phyloP scores from a whole-genome alignment of 108 stramenopile species.

The Nannochloropsis granulata region DNA sequence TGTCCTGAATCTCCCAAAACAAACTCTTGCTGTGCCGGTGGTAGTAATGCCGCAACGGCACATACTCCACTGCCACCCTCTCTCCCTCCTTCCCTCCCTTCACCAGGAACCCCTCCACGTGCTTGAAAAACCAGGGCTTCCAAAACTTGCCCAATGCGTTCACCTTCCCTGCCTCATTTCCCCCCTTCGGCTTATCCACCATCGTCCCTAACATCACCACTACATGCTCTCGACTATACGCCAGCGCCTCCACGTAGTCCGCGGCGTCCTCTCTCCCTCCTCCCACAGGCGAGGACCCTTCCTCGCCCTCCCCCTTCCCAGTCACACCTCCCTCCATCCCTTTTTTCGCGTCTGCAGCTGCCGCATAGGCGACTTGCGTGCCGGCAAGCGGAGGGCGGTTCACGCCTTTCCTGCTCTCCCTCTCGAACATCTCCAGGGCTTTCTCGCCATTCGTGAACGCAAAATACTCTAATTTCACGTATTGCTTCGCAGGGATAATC shows the following conservation, averaged over 20 bases:
- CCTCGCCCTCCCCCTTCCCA: slow-evolving; percentile 6
- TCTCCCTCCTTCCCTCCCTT: neutral
- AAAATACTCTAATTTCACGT: slow-evolving; percentile 35
- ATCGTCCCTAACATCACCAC: slow-evolving; percentile 44
- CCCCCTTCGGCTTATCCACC: neutral
- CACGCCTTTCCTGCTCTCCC: neutral
- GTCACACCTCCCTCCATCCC: no score
- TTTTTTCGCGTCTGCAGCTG: neutral
- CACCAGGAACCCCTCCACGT: slow-evolving; percentile 26
- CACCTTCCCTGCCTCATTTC: slow-evolving; percentile 6
- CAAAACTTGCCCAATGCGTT: slow-evolving; percentile 30
- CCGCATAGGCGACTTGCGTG: neutral
- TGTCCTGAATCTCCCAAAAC: slow-evolving; percentile 52
- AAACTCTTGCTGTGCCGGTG: slow-evolving; percentile 43
- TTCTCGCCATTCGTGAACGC: neutral
- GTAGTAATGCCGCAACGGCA: slow-evolving; percentile 42
- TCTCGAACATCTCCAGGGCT: neutral
- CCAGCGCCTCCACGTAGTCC: neutral
- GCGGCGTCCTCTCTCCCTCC: no score
- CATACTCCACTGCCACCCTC: slow-evolving; percentile 33
- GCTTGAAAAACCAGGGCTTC: slow-evolving; percentile 50
- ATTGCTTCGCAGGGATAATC: slow-evolving; percentile 36
- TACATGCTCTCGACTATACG: slow-evolving; percentile 35
- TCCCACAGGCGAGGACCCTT: neutral
- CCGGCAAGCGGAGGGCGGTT: neutral